Evolutionary conservation across 371 early-diverging fungal species (phyloP).

Genomic region (Mucor indicus): DNA sequence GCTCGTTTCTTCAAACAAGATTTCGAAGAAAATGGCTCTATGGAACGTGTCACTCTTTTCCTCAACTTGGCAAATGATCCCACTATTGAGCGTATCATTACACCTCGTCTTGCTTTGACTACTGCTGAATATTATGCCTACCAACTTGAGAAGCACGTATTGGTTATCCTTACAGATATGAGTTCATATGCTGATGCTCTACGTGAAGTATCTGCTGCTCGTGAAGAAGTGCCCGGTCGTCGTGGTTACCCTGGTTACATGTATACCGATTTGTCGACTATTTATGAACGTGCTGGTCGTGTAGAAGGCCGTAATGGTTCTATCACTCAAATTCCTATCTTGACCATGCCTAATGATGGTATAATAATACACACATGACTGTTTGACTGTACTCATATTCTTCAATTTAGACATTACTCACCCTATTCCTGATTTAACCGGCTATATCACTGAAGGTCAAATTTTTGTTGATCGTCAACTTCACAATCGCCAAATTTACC

Average conservation of each 20-base stretch:
- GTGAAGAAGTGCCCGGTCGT: constrained; percentile 99
- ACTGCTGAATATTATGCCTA: constrained; percentile 99
- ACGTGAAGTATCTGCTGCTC: constrained; percentile 99
- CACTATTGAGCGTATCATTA: constrained; percentile 99
- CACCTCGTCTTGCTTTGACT: constrained; percentile 99
- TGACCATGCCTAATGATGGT: constrained; percentile 99
- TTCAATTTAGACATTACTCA: constrained; percentile 94
- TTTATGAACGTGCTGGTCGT: constrained; percentile 99
- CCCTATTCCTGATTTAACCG: constrained; percentile 99
- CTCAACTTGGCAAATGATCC: constrained; percentile 99
- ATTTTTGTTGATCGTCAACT: constrained; percentile 99
- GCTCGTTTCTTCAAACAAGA: constrained; percentile 99
- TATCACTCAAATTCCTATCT: constrained; percentile 99
- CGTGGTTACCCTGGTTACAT: constrained; percentile 99
- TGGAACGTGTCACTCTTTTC: constrained; percentile 99
- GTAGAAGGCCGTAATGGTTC: constrained; percentile 99
- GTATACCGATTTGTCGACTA: constrained; percentile 99
- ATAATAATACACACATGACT: too few species aligned
- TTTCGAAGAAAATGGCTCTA: constrained; percentile 99
- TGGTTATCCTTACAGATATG: constrained; percentile 99
- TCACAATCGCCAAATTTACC: constrained; percentile 99
- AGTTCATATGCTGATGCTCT: constrained; percentile 99
- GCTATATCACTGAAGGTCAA: constrained; percentile 99
- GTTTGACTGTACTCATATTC: neutral
- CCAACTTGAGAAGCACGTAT: constrained; percentile 99